Evolutionary conservation across 23 red algal species (phyloP).

Genomic region (Gracilaria gracilis): DNA sequence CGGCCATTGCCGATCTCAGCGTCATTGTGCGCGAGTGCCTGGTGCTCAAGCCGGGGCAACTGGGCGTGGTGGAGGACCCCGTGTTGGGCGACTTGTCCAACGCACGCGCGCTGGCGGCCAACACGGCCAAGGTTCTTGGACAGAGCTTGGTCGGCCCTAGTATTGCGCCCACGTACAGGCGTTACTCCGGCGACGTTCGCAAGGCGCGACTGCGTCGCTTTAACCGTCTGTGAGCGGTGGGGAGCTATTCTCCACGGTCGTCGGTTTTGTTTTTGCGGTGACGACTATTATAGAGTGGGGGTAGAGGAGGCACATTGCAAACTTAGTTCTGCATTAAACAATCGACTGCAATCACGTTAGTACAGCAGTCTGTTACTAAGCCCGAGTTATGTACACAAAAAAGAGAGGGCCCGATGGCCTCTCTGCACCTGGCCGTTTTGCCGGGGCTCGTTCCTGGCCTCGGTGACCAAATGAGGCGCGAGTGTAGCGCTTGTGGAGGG

Average conservation of each 20-base stretch:
- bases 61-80: neutral
- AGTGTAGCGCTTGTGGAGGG: neutral
- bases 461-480: no score
- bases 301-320: no score
- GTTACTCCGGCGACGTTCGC: neutral
- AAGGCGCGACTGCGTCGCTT: conserved; percentile 9
- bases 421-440: no score
- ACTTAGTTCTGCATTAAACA: neutral
- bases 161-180: conserved; percentile 14
- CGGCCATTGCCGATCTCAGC: neutral
- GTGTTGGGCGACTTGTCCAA: conserved; percentile 9
- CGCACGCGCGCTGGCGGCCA: neutral
- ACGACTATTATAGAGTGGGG: neutral
- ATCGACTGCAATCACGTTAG: neutral
- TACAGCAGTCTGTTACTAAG: neutral
- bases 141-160: neutral
- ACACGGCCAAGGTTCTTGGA: neutral
- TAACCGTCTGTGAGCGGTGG: neutral
- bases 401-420: no score
- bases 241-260: no score
- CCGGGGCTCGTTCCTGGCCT: no score
- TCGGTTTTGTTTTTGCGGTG: no score
- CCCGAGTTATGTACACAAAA: neutral
- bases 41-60: conserved; percentile 19
- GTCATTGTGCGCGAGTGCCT: conserved; percentile 28